Evolutionary conservation across 805 yeast species (phyloP), one percentile per base, ranked within the genome.

Genomic region (Candida verbasci): DNA sequence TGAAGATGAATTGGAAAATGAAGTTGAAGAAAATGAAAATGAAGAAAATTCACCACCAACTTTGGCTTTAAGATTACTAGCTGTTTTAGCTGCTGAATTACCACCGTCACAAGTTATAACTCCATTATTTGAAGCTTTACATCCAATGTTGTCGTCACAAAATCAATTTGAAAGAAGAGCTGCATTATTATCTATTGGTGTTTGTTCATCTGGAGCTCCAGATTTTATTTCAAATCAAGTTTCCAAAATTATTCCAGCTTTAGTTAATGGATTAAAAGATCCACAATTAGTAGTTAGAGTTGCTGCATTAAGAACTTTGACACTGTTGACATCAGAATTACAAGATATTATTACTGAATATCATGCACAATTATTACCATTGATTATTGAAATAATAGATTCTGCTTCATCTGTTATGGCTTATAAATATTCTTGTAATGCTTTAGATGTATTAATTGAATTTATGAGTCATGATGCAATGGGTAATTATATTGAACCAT

Each of bases 41-140:
- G 96, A 88, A 65, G 97, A 91, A 62, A 83, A 79, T 52, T 74
- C 80, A 38, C 94, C 96, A 39, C 62, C 80, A 29, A 60, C 82
- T 34, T 72, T 87, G 46, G 95, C 95, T 11, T 72, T 88, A 50
- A 78, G 95, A 64, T 68, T 91, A 41, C 60, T 93, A 37, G 84
- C 86, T 36, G 76, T 77, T 53, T 78, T 91, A 47, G 77, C 97
- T 12, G 68, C 81, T 30, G 88, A 82, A 53, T 71, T 93, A 52
- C 96, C 99, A 37, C 96, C 97, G 34, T 76, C 87, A 29, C 98
- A 93, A 61, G 95, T 86, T 39, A 80, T 89, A 46, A 74, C 71
- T 45, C 91, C 96, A 29, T 72, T 91, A 44, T 70, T 87, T 43
- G 85, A 79, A 46, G 75, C 73, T 46, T 59, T 85, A 44, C 72